A percentile compares a stretch with the other conserved stretches of the same genome.
phyloP scores from a whole-genome alignment of 768 basidiomycete genomes.

The Gymnopilus dilepis region DNA sequence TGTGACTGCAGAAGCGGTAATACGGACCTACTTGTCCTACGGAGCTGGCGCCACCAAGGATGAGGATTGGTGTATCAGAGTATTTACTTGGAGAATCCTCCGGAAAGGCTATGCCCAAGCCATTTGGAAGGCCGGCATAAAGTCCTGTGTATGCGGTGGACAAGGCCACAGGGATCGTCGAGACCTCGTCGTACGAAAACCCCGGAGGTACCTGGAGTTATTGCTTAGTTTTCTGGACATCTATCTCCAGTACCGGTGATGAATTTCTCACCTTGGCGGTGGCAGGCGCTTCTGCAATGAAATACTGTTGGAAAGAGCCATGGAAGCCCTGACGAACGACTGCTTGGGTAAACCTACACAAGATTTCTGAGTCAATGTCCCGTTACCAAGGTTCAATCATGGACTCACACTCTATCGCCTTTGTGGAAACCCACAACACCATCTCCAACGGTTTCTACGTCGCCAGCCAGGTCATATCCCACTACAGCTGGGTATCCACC shows the following conservation, averaged over 20 bases:
- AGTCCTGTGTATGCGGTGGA: conserved; percentile 56
- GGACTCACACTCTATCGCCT: conserved; percentile 57
- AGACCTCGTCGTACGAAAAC: conserved; percentile 52
- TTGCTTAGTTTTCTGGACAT: too few relatives aligned
- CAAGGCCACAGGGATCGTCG: conserved; percentile 54
- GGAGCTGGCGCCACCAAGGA: conserved; percentile 53
- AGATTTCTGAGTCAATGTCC: neutral
- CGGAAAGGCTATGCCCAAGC: conserved; percentile 46
- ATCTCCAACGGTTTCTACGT: conserved; percentile 53
- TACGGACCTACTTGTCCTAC: conserved; percentile 53
- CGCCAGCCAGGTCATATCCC: conserved; percentile 54
- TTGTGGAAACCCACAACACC: conserved; percentile 51
- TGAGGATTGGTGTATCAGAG: conserved; percentile 47
- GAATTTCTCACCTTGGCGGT: conserved; percentile 15
- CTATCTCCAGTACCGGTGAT: neutral
- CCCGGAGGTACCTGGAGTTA: conserved; percentile 48
- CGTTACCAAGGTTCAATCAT: neutral
- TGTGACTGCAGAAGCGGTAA: neutral
- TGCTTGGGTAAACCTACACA: conserved; percentile 32
- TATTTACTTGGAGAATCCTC: conserved; percentile 46
- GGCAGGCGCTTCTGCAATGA: conserved; percentile 16
- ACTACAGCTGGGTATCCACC: conserved; percentile 51
- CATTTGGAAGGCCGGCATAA: conserved; percentile 43
- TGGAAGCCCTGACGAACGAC: conserved; percentile 38
- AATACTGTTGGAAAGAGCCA: conserved; percentile 51